Conservation (phyloP, 805 yeast genomes). For the Naumovozyma dairenensis region DNA sequence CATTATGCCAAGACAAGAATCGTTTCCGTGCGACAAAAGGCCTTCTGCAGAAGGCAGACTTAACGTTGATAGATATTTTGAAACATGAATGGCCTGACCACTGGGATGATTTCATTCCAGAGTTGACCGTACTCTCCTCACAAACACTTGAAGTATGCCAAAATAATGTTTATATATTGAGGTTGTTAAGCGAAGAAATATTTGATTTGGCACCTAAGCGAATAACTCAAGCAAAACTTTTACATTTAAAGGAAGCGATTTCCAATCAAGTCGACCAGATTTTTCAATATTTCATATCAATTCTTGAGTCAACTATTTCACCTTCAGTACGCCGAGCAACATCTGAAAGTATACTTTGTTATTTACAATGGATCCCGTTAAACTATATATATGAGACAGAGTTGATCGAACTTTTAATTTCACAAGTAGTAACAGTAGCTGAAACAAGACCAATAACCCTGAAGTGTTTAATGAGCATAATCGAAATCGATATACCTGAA, state of each 20-base stretch:
- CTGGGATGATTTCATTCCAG: constrained; percentile 95
- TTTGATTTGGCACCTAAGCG: constrained; percentile 87
- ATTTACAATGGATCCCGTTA: constrained; percentile 86
- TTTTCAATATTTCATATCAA: constrained; percentile 81
- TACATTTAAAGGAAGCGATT: constrained; percentile 68
- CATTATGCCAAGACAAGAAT: constrained; percentile 72
- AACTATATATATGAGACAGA: constrained; percentile 81
- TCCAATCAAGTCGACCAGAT: constrained; percentile 83
- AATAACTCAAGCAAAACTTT: constrained; percentile 88
- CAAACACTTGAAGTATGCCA: constrained; percentile 87
- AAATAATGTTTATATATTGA: constrained; percentile 85
- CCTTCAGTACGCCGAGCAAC: constrained; percentile 74
- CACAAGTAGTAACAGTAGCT: constrained; percentile 60
- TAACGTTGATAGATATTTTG: constrained; percentile 82
- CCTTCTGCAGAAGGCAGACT: constrained; percentile 80
- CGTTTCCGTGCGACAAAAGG: constrained; percentile 61
- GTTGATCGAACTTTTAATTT: constrained; percentile 54
- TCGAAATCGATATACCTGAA: too few relatives aligned
- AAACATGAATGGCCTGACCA: constrained; percentile 97
- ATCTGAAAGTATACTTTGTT: constrained; percentile 63
- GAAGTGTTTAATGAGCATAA: constrained; percentile 84
- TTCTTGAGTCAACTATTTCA: constrained; percentile 69
- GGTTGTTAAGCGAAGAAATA: constrained; percentile 82
- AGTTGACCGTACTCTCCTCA: constrained; percentile 70
- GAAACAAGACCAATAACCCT: constrained; percentile 73